Conservation (phyloP, 1,284 basidiomycete genomes). For the Ceratorhiza oryzae-sativae region DNA sequence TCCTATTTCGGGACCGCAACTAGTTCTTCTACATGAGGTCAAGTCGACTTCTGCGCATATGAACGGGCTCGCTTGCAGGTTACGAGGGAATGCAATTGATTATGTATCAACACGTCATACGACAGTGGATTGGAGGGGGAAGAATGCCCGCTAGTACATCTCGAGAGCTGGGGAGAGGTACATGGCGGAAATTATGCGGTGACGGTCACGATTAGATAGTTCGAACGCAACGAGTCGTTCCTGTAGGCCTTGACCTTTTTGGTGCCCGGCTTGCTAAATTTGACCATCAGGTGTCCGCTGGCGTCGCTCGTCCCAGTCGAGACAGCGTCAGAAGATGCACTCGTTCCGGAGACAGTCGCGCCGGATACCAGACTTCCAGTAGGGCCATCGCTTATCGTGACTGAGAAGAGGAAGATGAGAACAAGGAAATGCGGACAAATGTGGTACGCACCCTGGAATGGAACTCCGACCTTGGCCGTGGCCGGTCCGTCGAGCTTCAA, state of each 20-base stretch:
- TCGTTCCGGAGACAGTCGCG: constrained; percentile 19
- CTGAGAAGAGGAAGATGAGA: not conserved
- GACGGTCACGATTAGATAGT: not conserved
- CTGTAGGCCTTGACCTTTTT: constrained; percentile 27
- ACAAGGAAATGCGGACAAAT: not conserved
- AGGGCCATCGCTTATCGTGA: constrained; percentile 11
- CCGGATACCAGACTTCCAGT: not conserved
- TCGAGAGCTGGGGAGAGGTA: not conserved
- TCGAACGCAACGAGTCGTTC: constrained; percentile 13
- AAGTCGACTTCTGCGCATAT: not conserved
- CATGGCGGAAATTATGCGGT: no score
- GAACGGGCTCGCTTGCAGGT: not conserved
- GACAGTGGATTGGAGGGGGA: not conserved
- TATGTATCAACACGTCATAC: not conserved
- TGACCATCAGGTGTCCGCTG: not conserved
- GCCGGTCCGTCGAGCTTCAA: constrained; percentile 30
- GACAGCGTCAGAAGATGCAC: not conserved
- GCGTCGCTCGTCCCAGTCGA: not conserved
- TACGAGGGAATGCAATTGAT: not conserved
- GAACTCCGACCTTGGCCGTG: constrained; percentile 11
- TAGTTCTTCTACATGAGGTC: not conserved
- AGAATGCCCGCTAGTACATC: not conserved
- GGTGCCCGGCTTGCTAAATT: not conserved
- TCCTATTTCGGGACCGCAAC: not conserved
- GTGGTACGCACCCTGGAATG: not conserved